These are phyloP conservation scores for Diaporthe velutina DNA, from an alignment of 2,329 filamentous ascomycete species.

Conservation along the genomic window DNA sequence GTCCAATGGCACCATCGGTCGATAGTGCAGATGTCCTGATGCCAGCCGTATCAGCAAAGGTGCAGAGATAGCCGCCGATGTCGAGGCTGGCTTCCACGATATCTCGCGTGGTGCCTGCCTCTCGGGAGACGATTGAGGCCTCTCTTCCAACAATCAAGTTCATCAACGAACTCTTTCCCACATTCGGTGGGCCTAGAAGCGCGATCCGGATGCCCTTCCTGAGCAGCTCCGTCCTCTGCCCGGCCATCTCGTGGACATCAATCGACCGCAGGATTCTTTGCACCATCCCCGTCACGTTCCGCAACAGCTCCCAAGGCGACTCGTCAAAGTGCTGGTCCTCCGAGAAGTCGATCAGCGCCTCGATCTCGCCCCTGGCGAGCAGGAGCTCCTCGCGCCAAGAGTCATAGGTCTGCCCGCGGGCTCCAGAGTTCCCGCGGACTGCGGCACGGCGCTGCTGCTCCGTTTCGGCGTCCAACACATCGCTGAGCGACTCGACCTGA, in stretches of 20 bases:
- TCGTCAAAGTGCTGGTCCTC: conserved; percentile 99
- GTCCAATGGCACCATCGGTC: conserved; percentile 65
- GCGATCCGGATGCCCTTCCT: conserved; percentile 88
- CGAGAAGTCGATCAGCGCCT: conserved; percentile 96
- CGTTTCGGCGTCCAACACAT: conserved; percentile 78
- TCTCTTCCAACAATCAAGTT: conserved; percentile 92
- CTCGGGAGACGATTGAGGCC: conserved; percentile 92
- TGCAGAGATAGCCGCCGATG: conserved; percentile 89
- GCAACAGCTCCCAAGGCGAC: conserved; percentile 78
- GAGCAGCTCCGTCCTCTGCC: conserved; percentile 85
- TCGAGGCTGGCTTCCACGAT: conserved; percentile 94
- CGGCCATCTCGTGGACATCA: conserved; percentile 78
- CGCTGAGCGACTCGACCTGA: conserved; percentile 79
- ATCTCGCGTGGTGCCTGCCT: conserved; percentile 94
- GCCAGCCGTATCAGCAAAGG: conserved; percentile 95
- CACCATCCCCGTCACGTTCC: conserved; percentile 77
- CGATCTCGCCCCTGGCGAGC: conserved; percentile 87
- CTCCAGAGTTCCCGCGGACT: conserved; percentile 80
- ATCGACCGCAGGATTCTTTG: conserved; percentile 72
- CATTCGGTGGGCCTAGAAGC: conserved; percentile 91
- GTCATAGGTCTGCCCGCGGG: conserved; percentile 83
- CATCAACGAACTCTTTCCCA: conserved; percentile 93
- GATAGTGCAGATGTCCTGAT: conserved; percentile 67
- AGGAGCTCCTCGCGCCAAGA: conserved; percentile 83
- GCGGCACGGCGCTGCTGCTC: conserved; percentile 93